phyloP scores from a whole-genome alignment of 2,329 filamentous ascomycete species.

The Hymenoscyphus repandus region DNA sequence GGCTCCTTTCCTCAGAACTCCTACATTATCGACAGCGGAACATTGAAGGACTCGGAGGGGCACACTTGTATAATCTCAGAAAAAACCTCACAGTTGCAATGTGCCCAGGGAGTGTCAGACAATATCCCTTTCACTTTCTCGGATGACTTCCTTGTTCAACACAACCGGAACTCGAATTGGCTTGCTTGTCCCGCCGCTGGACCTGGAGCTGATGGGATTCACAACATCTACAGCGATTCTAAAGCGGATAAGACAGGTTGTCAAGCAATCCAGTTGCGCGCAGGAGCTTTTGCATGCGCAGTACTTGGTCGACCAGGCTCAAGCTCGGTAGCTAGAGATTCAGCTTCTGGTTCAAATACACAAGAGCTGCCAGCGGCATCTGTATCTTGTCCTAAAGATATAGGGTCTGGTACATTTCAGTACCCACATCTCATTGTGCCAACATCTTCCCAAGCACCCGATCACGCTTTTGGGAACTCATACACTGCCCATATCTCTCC shows the following conservation, averaged over 20 bases:
- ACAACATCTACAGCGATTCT: conserved; percentile 21
- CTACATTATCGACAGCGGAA: conserved; percentile 20
- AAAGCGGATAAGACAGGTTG: conserved; percentile 23
- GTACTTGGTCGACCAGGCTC: conserved; percentile 15
- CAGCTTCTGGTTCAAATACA: neutral
- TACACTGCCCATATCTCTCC: conserved; percentile 22
- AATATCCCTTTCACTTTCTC: conserved; percentile 19
- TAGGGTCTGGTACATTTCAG: conserved; percentile 19
- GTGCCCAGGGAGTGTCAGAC: conserved; percentile 12
- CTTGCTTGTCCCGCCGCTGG: conserved; percentile 25
- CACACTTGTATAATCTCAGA: conserved; percentile 24
- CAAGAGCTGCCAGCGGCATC: neutral
- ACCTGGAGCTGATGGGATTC: conserved; percentile 25
- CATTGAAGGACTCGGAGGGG: conserved; percentile 17
- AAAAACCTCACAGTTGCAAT: conserved; percentile 23
- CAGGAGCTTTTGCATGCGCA: conserved; percentile 23
- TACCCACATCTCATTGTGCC: conserved; percentile 28
- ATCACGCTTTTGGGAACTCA: conserved; percentile 18
- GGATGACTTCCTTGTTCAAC: conserved; percentile 17
- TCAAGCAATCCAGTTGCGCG: conserved; percentile 19
- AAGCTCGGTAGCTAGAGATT: neutral
- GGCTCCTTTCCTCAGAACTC: conserved; percentile 16
- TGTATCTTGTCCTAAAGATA: conserved; percentile 21
- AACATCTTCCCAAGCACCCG: conserved; percentile 19
- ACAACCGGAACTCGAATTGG: conserved; percentile 18